Base-by-base conservation (phyloP, 2,329 filamentous ascomycete species). In the Alternaria brassicae region DNA sequence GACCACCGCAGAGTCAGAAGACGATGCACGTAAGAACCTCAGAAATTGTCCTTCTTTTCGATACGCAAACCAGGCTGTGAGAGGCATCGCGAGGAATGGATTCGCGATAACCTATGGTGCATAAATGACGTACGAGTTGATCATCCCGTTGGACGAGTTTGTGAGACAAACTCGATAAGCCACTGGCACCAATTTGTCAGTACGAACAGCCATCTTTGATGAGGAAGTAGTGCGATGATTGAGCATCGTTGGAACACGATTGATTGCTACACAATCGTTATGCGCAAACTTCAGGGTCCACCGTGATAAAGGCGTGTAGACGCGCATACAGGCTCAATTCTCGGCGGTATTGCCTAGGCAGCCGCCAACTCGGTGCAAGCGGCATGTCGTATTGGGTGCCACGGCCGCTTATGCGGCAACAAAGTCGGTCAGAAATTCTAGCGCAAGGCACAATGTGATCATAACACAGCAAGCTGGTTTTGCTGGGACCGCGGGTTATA, bases 341-440 rank as follows among this genome's bases (percentile, higher is more conserved):
- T 59, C 39, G 56, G 56, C 39, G 44, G 12, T 28, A 25, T 25
- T n/a, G 36, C 10, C 9, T 41, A 17, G 19, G 9, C 40, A 54
- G 40, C 51, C 56, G 30, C 15, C 42, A 41, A 21, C 37, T 58
- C 51, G 56, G 56, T 49, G 56, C 30, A 25, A 45, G 51, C 44
- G 37, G 56, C 30, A 23, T 37, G 19, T 54, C 36, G 51, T 50
- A n/a, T 37, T 50, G 39, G 28, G 30, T 54, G 36, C 51, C 23
- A 54, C 50, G 56, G 56, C 44, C 42, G 53, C 44, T 41, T 25
- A 50, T 28, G 30, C 39, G 44, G 37, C 23, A 36, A 30, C 28
- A 52, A 53, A 49, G 32, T 50, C 37, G 54, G 54, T 47, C 12
- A 51, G 30, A 25, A 25, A 19, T 56, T 41, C 48, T 58, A 52